Base-by-base conservation (phyloP, 2,329 filamentous ascomycete species). In the Lecanicillium sp. region DNA sequence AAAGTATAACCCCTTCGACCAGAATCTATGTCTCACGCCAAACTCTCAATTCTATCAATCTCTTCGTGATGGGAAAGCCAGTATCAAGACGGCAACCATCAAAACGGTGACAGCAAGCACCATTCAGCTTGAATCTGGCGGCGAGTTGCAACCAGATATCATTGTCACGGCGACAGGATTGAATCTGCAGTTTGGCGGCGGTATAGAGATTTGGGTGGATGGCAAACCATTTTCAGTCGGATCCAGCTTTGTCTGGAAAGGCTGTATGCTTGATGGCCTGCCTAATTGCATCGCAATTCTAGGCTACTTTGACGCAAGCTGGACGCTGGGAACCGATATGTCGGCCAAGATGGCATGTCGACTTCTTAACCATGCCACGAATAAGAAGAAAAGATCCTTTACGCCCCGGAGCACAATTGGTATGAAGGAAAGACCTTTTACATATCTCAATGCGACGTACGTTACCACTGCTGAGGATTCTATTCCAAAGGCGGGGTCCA, bases 111-210 rank as follows among this genome's bases (percentile, higher is more conserved):
- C 73, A 0, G 55, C 63, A 1, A 56, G 61, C 3, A 64, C 67
- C 17, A 68, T 83, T 5, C 56, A 62, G 33, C 68, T 79, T 19
- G 52, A 65, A 7, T 66, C 66, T 2, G 69, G 73, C 3, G 58
- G 66, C 56, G 64, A 51, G 0, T 58, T 85, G 1, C 59, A 72
- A 9, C 73, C 81, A 0, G 82, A 86, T 54, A 71, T 79, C 48
- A 82, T 86, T 52, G 67, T 86, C 44, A 83, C 81, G 0, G 83
- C 83, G 0, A 86, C 83, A 0, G 83, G 82, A 0, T 68, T 84
- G 2, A 73, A 73, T 42, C 60, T 85, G 33, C 61, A 68, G 5
- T 66, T 85, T 32, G 76, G 73, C 1, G 79, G 79, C 21, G 68
- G 70, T 15, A 72, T 78, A 23, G 58, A 65, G 3, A 55, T 83